Evolutionary conservation across 2,329 filamentous ascomycete species (phyloP), one percentile per base, ranked within the genome.

Genomic region (Teratosphaeria pseudoeucalypti): DNA sequence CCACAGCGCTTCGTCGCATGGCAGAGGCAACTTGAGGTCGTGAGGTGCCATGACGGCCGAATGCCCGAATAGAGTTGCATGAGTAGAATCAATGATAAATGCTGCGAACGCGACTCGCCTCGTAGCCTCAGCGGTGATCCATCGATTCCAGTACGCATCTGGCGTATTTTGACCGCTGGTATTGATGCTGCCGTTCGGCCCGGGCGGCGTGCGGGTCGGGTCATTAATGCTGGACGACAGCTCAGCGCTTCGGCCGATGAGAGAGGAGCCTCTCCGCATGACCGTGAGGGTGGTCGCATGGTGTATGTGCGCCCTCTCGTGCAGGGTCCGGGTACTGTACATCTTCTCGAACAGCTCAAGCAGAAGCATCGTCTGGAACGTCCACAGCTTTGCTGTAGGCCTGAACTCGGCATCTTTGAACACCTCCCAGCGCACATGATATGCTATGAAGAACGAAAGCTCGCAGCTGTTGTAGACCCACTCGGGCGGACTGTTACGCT

Each of bases 61-160:
- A 73, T 97, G 94, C 0, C 92, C 94, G 73, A 97, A 97, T 88
- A 99, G 96, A 32, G 91, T 96, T 1, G 92, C 91, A 73, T 99
- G 94, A 1, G 92, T 95, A 4, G 92, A 95, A 72, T 99, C 94
- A 64, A 97, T 87, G 52, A 96, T 85, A 70, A 97, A 97, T 0
- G 94, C 94, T 0, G 89, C 91, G 75, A 96, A 97, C 0, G 92
- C 94, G 3, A 88, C 90, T 61, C 94, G 84, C 34, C 90, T 82
- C 0, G 92, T 97, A 1, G 92, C 89, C 72, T 99, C 94, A 56
- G 91, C 91, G 12, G 87, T 92, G 68, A 97, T 94, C 94, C 94
- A 97, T 66, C 90, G 86, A 67, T 91, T 89, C 94, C 94, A 99
- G 80, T 89, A 94, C 65, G 95, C 91, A 63, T 96, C 90, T 0